Conservation (phyloP, 2,329 filamentous ascomycete genomes). For the Fusarium sp. region DNA sequence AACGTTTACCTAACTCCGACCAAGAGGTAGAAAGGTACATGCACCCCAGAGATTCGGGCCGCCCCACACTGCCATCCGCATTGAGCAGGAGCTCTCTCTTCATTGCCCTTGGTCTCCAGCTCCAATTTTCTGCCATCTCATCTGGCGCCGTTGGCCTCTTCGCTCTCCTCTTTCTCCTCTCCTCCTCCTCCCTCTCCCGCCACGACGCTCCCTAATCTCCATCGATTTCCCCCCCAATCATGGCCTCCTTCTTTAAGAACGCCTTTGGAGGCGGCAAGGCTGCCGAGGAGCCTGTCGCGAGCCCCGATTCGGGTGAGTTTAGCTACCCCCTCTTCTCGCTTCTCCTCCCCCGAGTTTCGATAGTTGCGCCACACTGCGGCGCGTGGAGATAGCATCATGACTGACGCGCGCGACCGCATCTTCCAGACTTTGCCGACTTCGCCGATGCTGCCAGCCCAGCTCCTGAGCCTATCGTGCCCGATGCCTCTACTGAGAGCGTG, state of each 20-base stretch:
- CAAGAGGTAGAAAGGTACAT: constrained; percentile 8
- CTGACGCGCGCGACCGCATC: constrained; percentile 44
- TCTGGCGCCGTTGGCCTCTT: constrained; percentile 38
- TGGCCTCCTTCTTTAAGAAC: constrained; percentile 74
- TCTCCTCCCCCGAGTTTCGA: background rate
- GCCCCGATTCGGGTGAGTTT: constrained; percentile 71
- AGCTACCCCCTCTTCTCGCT: constrained; percentile 42
- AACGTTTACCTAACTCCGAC: background rate
- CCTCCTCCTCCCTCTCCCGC: constrained; percentile 21
- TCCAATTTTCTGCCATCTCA: constrained; percentile 45
- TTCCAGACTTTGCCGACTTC: constrained; percentile 92
- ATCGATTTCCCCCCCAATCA: constrained; percentile 48
- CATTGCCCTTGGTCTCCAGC: constrained; percentile 36
- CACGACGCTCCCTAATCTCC: constrained; percentile 35
- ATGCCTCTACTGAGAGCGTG: constrained; percentile 60
- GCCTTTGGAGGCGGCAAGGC: constrained; percentile 76
- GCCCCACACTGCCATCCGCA: constrained; percentile 32
- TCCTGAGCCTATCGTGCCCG: constrained; percentile 61
- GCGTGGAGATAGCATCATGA: constrained; percentile 18
- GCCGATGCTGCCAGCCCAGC: constrained; percentile 79
- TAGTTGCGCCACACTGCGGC: constrained; percentile 32
- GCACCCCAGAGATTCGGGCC: constrained; percentile 37
- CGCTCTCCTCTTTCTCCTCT: constrained; percentile 28
- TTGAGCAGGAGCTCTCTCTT: constrained; percentile 44
- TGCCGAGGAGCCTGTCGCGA: constrained; percentile 58